phyloP scores from a whole-genome alignment of 2,329 filamentous ascomycete species.

The Fusarium solani-melongenae region DNA sequence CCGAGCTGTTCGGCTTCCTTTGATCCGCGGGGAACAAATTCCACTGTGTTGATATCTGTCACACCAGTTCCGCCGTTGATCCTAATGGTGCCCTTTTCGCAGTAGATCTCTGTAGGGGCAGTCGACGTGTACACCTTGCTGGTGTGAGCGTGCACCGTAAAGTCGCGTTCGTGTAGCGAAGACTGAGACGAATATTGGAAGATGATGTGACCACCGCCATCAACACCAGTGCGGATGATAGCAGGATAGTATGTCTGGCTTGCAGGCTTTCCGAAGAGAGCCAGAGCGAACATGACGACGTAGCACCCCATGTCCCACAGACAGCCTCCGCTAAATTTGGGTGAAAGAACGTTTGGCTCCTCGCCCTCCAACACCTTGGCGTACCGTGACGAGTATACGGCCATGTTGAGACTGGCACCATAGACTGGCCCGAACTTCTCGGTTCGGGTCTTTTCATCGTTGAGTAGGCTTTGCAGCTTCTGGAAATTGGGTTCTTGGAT shows the following conservation, averaged over 20 bases:
- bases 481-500: conserved; percentile 38
- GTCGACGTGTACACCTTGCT: conserved; percentile 31
- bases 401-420: conserved; percentile 30
- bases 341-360: conserved; percentile 29
- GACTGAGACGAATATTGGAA: conserved; percentile 20
- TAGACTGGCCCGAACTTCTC: conserved; percentile 25
- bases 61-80: conserved; percentile 23
- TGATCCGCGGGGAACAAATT: conserved; percentile 26
- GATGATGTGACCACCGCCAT: conserved; percentile 24
- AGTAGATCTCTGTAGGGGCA: conserved; percentile 34
- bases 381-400: conserved; percentile 17
- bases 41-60: conserved; percentile 23
- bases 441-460: conserved; percentile 16
- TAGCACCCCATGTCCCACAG: conserved; percentile 38
- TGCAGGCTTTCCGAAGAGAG: conserved; percentile 26
- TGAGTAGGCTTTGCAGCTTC: conserved; percentile 19
- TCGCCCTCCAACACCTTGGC: conserved; percentile 12
- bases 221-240: conserved; percentile 13
- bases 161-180: conserved; percentile 21
- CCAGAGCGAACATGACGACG: conserved; percentile 27
- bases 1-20: conserved; percentile 19
- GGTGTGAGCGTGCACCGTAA: conserved; percentile 19
- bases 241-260: conserved; percentile 19
- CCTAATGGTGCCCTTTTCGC: conserved; percentile 32
- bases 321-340: conserved; percentile 28